Evolutionary conservation across 2,329 filamentous ascomycete genomes (phyloP).

Genomic region (Mycosphaerelloides madeirae): DNA sequence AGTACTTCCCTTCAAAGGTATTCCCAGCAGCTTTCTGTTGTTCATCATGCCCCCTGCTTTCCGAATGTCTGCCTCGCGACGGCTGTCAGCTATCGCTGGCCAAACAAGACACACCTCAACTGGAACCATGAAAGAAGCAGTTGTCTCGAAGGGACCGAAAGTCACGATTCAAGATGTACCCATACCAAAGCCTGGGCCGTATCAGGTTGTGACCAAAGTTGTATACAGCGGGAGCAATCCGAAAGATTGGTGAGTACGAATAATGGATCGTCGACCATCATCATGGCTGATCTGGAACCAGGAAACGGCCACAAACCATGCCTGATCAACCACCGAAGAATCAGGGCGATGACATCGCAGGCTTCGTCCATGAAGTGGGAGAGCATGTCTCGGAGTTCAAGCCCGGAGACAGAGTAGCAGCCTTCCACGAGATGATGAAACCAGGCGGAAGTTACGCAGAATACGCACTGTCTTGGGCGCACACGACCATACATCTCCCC

Average conservation of each 20-base stretch:
- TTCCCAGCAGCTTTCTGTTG: not conserved
- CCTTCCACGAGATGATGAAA: constrained; percentile 50
- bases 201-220: constrained; percentile 32
- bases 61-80: constrained; percentile 16
- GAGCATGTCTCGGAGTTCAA: constrained; percentile 54
- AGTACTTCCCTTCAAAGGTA: too few species aligned
- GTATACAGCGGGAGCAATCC: constrained; percentile 31
- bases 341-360: constrained; percentile 35
- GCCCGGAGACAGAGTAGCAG: constrained; percentile 53
- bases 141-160: constrained; percentile 32
- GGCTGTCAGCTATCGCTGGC: constrained; percentile 16
- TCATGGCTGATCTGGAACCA: constrained; percentile 1
- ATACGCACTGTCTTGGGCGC: constrained; percentile 53
- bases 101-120: constrained; percentile 15
- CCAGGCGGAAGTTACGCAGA: constrained; percentile 56
- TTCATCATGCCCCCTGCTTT: constrained; percentile 14
- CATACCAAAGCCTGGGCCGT: constrained; percentile 37
- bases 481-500: constrained; percentile 56
- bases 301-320: constrained; percentile 18
- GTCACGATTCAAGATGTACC: constrained; percentile 38
- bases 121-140: constrained; percentile 35
- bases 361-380: constrained; percentile 52
- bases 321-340: constrained; percentile 19
- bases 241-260: constrained; percentile 27
- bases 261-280: not conserved